These are phyloP conservation scores for Sarcodon aspratus DNA, from an alignment of 768 basidiomycete genomes.

Conservation along the genomic window DNA sequence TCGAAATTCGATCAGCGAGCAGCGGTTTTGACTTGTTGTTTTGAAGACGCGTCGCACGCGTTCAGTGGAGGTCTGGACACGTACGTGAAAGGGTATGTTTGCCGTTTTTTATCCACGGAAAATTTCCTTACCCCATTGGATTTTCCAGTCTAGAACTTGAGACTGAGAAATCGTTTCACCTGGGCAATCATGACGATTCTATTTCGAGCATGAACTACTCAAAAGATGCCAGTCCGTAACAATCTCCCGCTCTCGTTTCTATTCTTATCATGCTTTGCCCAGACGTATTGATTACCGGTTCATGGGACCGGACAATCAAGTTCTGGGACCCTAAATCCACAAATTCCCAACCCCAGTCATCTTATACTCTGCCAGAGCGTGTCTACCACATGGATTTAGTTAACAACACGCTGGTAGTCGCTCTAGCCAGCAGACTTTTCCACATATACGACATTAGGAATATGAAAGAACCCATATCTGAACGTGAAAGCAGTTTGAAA, in stretches of 20 bases:
- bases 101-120: background rate
- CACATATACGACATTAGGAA: slow-evolving; percentile 82
- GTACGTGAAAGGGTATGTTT: slow-evolving; percentile 68
- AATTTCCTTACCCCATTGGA: background rate
- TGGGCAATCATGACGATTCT: slow-evolving; percentile 76
- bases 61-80: slow-evolving; percentile 87
- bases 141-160: slow-evolving; percentile 59
- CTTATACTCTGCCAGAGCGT: slow-evolving; percentile 67
- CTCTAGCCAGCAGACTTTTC: slow-evolving; percentile 86
- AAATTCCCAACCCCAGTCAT: slow-evolving; percentile 37
- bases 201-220: slow-evolving; percentile 72
- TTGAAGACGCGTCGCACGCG: slow-evolving; percentile 51
- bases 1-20: slow-evolving; percentile 85
- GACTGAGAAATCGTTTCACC: slow-evolving; percentile 55
- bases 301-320: slow-evolving; percentile 85
- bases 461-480: slow-evolving; percentile 64
- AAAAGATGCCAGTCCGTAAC: slow-evolving; percentile 44
- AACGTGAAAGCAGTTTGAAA: slow-evolving; percentile 87
- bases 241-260: background rate
- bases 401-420: slow-evolving; percentile 74
- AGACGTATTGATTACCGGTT: slow-evolving; percentile 77
- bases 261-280: background rate
- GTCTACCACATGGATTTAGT: slow-evolving; percentile 79
- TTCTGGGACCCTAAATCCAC: slow-evolving; percentile 77
- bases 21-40: slow-evolving; percentile 77